Evolutionary conservation across 2,329 filamentous ascomycete species (phyloP), one percentile per base, ranked within the genome.

Genomic region (Beauveria pseudobassiana): DNA sequence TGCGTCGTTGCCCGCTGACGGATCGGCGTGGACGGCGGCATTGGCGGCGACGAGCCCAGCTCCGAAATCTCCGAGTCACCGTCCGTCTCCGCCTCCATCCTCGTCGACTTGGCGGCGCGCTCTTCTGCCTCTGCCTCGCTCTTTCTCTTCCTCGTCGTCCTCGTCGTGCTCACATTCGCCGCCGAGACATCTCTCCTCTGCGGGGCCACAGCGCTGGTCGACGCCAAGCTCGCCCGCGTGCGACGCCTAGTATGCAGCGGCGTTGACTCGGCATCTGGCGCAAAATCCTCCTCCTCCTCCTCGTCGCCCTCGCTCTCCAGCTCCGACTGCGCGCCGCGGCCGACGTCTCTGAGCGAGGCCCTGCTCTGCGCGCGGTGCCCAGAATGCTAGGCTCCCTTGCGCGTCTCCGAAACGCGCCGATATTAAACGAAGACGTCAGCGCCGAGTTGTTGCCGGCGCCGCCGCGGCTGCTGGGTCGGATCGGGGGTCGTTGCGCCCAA

Each of bases 201-300:
- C 65, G 20, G 18, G 9, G 28, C n/a, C 9, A 40, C 54, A 7
- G 43, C 18, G 12, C 42, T 16, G 42, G 66, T 64, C 40, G 65
- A 52, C 46, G 69, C 65, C 28, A 63, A 58, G 52, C 67, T 66
- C 18, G 73, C 71, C 53, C 71, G 71, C 63, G 76, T 80, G 42
- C 76, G 75, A 22, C 80, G 73, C 54, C 70, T 65, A 34, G 67
- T 69, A 62, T 84, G 82, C 28, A 88, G 68, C 3, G 87, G 87
- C 7, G 88, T 90, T 18, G 86, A 87, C 73, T 89, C 86, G 30
- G 85, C 86, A 62, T 89, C 86, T 0, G 81, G 87, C 57, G 77
- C 80, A 68, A 84, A 87, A n/a, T 34, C 16, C 22, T 49, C 48
- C 66, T 83, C 22, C 22, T 34, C 30, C 28, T 9, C 8, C 10